Conservation (phyloP, 495 filamentous ascomycete species). For the Penicillium soppii region DNA sequence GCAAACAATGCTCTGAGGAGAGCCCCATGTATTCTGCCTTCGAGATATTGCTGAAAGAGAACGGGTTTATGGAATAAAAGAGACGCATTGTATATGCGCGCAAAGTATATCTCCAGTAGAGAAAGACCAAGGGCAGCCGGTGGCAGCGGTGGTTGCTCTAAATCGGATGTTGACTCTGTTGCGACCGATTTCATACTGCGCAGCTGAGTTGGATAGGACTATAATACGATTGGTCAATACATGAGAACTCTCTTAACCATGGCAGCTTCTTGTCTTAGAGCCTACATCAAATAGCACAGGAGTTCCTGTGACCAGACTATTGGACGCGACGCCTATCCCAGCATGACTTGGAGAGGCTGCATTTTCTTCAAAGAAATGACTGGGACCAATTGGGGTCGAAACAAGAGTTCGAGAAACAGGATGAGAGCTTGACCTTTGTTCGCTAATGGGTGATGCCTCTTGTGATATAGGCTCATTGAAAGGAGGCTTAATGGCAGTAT, state of each 20-base stretch:
- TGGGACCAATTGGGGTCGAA: background rate
- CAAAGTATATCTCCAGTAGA: constrained; percentile 6
- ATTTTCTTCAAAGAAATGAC: background rate
- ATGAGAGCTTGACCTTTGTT: too few species aligned
- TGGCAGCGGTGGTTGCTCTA: background rate
- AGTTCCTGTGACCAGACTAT: background rate
- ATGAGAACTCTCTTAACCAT: background rate
- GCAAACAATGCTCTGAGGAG: background rate
- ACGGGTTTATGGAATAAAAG: constrained; percentile 1
- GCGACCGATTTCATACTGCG: background rate
- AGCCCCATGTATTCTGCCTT: background rate
- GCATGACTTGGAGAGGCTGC: background rate
- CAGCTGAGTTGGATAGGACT: background rate
- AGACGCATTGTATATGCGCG: constrained; percentile 7
- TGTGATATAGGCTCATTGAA: background rate
- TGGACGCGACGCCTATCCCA: background rate
- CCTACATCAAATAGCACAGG: background rate
- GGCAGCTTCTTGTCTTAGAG: background rate
- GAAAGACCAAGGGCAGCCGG: background rate
- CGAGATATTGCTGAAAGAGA: constrained; percentile 4
- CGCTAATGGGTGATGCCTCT: background rate
- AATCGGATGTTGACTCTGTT: background rate
- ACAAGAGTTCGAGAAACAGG: background rate
- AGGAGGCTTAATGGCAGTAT: background rate
- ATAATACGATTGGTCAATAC: background rate